phyloP scores from a whole-genome alignment of 2,329 filamentous ascomycete species.

The Exserohilum rostratum region DNA sequence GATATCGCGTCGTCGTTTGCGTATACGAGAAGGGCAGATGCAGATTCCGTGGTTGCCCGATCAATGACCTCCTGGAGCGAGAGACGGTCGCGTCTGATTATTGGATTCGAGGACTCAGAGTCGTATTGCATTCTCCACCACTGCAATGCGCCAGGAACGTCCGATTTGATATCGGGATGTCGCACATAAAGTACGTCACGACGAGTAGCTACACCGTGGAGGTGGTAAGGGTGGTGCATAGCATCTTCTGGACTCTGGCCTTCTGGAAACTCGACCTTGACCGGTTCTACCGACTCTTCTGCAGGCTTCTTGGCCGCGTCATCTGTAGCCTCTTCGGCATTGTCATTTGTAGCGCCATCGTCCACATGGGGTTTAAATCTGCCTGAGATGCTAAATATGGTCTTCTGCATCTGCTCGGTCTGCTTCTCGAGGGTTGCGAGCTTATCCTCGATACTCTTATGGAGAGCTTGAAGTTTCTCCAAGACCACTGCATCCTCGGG shows the following conservation, averaged over 20 bases:
- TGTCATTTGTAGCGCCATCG: conserved; percentile 24
- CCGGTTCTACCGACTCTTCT: not conserved
- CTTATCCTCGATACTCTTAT: conserved; percentile 42
- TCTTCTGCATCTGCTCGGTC: conserved; percentile 50
- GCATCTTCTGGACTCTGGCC: conserved; percentile 29
- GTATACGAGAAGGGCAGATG: conserved; percentile 63
- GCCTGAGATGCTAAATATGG: conserved; percentile 53
- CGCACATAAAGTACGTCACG: conserved; percentile 64
- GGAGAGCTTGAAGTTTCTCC: conserved; percentile 35
- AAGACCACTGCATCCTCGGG: conserved; percentile 30
- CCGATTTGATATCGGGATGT: conserved; percentile 41
- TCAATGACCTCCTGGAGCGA: conserved; percentile 61
- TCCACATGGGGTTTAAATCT: conserved; percentile 55
- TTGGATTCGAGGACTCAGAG: conserved; percentile 28
- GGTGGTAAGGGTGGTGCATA: conserved; percentile 56
- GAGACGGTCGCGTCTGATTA: conserved; percentile 46
- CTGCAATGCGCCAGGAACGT: conserved; percentile 25
- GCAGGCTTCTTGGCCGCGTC: conserved; percentile 36
- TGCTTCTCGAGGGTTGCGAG: conserved; percentile 49
- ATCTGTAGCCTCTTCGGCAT: not conserved
- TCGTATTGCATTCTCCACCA: conserved; percentile 49
- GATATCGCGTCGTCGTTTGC: conserved; percentile 55
- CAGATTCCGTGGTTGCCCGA: conserved; percentile 59
- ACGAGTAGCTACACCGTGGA: conserved; percentile 64
- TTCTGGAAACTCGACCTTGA: conserved; percentile 16